These are phyloP conservation scores for Teunomyces cretensis DNA, from an alignment of 805 yeast species.

Conservation along the genomic window DNA sequence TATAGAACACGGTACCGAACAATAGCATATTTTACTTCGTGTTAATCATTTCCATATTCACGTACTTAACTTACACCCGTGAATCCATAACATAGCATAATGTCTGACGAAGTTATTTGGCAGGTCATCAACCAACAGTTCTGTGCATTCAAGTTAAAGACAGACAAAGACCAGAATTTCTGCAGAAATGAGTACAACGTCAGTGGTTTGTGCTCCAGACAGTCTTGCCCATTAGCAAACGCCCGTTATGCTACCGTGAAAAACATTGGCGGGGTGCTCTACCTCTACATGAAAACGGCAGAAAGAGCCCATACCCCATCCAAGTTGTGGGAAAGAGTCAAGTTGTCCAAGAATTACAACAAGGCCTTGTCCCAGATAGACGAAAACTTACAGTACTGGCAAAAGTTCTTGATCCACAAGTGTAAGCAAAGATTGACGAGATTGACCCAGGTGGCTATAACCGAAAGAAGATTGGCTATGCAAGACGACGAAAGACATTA, in stretches of 20 bases:
- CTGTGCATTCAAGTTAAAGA: constrained; percentile 89
- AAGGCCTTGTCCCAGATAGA: constrained; percentile 89
- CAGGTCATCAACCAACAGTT: constrained; percentile 93
- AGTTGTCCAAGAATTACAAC: constrained; percentile 82
- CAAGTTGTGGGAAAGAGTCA: constrained; percentile 92
- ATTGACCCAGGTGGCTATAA: constrained; percentile 90
- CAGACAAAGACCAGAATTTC: constrained; percentile 85
- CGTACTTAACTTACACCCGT: neutral
- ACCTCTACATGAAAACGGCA: constrained; percentile 92
- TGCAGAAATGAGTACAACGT: constrained; percentile 97
- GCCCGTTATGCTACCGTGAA: constrained; percentile 88
- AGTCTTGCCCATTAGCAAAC: constrained; percentile 95
- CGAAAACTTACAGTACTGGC: constrained; percentile 88
- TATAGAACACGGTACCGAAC: neutral
- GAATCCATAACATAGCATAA: constrained; percentile 10
- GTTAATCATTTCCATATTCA: neutral
- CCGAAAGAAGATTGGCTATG: constrained; percentile 89
- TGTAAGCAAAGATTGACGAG: constrained; percentile 96
- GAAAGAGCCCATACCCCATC: constrained; percentile 97
- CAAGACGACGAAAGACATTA: constrained; percentile 90
- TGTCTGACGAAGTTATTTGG: constrained; percentile 90
- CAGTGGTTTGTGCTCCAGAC: constrained; percentile 88
- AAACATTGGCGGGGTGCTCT: constrained; percentile 73
- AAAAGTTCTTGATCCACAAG: constrained; percentile 83
- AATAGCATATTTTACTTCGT: neutral